Conservation (phyloP, 2,329 filamentous ascomycete genomes). For the Tolypocladium cylindrosporum region DNA sequence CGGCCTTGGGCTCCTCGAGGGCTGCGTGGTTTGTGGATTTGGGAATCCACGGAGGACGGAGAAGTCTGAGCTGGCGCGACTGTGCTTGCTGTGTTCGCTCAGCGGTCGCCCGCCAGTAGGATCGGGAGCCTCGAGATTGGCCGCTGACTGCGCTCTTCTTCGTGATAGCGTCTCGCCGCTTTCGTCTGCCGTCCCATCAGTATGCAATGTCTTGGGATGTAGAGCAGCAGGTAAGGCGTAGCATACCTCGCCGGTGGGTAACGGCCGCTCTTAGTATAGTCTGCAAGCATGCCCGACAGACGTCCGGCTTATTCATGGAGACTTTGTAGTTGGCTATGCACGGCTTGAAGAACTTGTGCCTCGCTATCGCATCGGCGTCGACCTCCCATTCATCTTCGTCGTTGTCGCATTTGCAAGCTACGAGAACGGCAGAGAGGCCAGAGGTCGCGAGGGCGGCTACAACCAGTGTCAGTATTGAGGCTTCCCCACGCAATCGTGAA, state of each 20-base stretch:
- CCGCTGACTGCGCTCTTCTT: conserved; percentile 50
- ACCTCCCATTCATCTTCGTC: conserved; percentile 61
- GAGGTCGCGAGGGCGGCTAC: conserved; percentile 66
- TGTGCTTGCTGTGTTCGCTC: conserved; percentile 56
- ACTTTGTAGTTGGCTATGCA: conserved; percentile 66
- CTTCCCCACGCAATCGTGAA: conserved; percentile 1
- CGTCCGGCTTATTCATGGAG: conserved; percentile 59
- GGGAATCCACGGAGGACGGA: conserved; percentile 47
- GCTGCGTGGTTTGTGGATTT: conserved; percentile 31
- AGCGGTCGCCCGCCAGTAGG: conserved; percentile 38
- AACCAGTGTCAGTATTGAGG: neutral
- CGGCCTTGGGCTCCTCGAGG: conserved; percentile 21
- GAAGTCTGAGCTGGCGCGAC: conserved; percentile 61
- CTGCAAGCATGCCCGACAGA: conserved; percentile 65
- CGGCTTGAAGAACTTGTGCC: conserved; percentile 54
- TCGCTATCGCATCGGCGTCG: conserved; percentile 53
- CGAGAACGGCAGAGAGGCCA: conserved; percentile 65
- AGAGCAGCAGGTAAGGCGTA: neutral
- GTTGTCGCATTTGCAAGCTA: conserved; percentile 84
- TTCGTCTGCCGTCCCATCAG: conserved; percentile 20
- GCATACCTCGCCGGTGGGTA: conserved; percentile 56
- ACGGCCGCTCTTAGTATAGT: conserved; percentile 66
- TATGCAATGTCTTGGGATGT: neutral
- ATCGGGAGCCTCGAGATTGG: conserved; percentile 49
- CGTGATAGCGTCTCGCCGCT: conserved; percentile 34